Conservation (phyloP, 2,329 filamentous ascomycete species). For the Cladosporium austrohemisphaericum region DNA sequence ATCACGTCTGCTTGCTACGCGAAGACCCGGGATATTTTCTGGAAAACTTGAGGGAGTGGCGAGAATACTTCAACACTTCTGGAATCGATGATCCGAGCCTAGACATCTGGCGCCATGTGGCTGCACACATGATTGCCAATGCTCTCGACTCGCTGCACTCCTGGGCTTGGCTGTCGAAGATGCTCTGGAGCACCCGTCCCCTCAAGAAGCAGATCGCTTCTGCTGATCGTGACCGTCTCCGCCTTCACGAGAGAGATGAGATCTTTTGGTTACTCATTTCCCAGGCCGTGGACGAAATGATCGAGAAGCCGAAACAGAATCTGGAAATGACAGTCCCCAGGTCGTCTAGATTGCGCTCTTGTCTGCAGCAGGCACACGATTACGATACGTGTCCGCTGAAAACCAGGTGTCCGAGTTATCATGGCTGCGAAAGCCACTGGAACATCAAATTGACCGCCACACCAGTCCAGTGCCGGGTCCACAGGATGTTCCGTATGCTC, state of each 20-base stretch:
- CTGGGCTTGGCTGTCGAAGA: conserved; percentile 15
- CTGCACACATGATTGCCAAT: background rate
- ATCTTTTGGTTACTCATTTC: conserved; percentile 41
- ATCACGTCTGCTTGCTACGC: conserved; percentile 54
- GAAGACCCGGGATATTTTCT: conserved; percentile 59
- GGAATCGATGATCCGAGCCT: conserved; percentile 23
- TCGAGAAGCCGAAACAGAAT: conserved; percentile 10
- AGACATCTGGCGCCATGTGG: background rate
- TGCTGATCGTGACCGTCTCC: conserved; percentile 36
- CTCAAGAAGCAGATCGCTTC: conserved; percentile 39
- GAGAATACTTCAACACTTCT: conserved; percentile 43
- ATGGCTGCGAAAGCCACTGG: background rate
- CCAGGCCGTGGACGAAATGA: conserved; percentile 18
- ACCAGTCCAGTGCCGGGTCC: background rate
- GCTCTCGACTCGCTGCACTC: background rate
- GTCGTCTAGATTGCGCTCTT: conserved; percentile 21
- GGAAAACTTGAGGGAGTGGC: conserved; percentile 40
- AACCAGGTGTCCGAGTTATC: background rate
- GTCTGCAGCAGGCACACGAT: conserved; percentile 2
- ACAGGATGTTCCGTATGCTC: background rate
- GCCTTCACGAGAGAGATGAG: conserved; percentile 35
- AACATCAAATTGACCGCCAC: background rate
- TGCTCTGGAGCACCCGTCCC: conserved; percentile 19
- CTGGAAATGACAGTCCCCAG: conserved; percentile 18
- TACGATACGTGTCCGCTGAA: background rate